Base-by-base conservation (phyloP, 148 eudicot genomes). In the Persicaria tinctoria region DNA sequence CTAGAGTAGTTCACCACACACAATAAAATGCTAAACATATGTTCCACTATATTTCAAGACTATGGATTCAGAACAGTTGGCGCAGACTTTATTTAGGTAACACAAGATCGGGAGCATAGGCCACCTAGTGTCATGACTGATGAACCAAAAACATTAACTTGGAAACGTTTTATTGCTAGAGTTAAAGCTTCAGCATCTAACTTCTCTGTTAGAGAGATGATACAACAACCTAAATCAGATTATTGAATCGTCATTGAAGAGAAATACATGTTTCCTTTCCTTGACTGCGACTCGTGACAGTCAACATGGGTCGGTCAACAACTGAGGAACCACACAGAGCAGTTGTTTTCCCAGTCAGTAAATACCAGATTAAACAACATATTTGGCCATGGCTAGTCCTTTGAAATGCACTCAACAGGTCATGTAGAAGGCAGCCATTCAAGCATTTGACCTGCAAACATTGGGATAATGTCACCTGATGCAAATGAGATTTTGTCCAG, bases 381-480 rank as follows among this genome's bases (percentile, higher is more conserved):
- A 51, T 18, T 18, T 18, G 5, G 32, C 32, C 38, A 59, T 59
- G 32, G 64, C n/a, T 59, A 56, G 62, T 17, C 62, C 62, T 17
- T 56, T 56, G 62, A 59, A 59, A 59, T 18, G 38, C 27, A 23
- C 46, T 64, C 70, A 64, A 71, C 54, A 73, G 72, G 72, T 88
- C 77, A 87, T 73, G 49, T 70, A 68, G 80, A 81, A 66, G 89
- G 86, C 56, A 82, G 79, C 97, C 98, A 93, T 0, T 88, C 81
- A 16, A 93, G 98, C 63, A 85, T 89, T 83, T 88, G 78, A 32
- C 98, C 98, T 23, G 98, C 97, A 82, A 78, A 91, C 97, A 93
- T 92, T 1, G 99, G 99, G 54, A 96, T 80, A 20, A 96, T 90
- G 77, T 90, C 92, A 38, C 99, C 97, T 4, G 77, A 76, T 51